Percentiles rank a stretch among this genome's conserved stretches.
Conservation (phyloP, 495 filamentous ascomycete genomes). For the Xylaria longipes region DNA sequence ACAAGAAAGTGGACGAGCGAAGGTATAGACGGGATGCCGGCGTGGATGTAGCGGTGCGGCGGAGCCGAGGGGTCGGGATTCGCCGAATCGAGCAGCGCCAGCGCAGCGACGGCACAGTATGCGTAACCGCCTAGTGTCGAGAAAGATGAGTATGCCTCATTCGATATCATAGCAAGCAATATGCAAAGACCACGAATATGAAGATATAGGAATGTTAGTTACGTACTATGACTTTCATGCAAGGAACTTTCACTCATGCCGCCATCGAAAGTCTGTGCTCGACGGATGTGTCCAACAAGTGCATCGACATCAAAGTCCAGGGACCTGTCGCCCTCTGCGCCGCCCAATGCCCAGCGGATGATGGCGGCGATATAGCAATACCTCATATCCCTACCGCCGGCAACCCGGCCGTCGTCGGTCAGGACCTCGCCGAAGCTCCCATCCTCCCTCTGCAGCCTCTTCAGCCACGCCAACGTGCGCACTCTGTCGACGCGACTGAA, state of each 20-base stretch:
- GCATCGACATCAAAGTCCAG: constrained; percentile 77
- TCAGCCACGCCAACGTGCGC: constrained; percentile 75
- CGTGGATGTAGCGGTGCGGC: constrained; percentile 39
- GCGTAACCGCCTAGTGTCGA: constrained; percentile 74
- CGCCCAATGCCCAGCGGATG: constrained; percentile 82
- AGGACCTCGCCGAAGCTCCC: constrained; percentile 92
- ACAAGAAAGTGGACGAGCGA: constrained; percentile 54
- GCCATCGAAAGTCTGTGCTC: constrained; percentile 85
- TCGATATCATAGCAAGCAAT: constrained; percentile 11
- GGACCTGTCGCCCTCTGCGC: constrained; percentile 61
- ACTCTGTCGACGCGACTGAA: constrained; percentile 66
- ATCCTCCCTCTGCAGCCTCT: constrained; percentile 76
- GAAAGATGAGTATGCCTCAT: neutral
- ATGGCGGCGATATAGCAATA: constrained; percentile 84
- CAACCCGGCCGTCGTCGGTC: constrained; percentile 63
- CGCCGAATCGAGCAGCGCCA: constrained; percentile 68
- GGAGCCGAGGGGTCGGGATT: constrained; percentile 37
- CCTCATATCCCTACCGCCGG: constrained; percentile 82
- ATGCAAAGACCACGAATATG: neutral
- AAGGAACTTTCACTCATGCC: constrained; percentile 82
- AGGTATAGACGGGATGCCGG: constrained; percentile 45
- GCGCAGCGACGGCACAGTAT: constrained; percentile 79
- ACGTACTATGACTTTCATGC: constrained; percentile 87
- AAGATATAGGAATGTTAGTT: neutral
- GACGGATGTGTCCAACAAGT: constrained; percentile 72